These are phyloP conservation scores for Garcia nutans DNA, from an alignment of 345 rosid species.

Conservation along the genomic window DNA sequence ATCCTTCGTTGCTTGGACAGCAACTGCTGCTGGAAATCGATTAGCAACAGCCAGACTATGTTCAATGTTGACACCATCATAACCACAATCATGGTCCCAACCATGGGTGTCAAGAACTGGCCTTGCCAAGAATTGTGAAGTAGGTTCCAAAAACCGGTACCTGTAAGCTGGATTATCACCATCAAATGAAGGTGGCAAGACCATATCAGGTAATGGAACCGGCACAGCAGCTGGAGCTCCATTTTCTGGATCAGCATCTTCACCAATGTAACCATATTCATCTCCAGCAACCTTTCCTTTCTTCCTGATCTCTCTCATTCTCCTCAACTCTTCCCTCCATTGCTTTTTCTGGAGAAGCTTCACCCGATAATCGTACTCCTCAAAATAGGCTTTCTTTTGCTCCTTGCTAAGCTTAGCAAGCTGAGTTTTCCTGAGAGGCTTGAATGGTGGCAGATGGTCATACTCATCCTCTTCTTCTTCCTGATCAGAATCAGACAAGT, in stretches of 20 bases:
- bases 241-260: constrained; percentile 68
- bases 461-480: constrained; percentile 75
- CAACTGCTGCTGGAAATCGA: constrained; percentile 69
- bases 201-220: constrained; percentile 90
- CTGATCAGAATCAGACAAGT: constrained; percentile 57
- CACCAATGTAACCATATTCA: constrained; percentile 54
- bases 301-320: constrained; percentile 81
- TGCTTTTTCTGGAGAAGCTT: constrained; percentile 92
- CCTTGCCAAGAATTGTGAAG: constrained; percentile 80
- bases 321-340: constrained; percentile 79
- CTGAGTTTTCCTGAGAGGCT: constrained; percentile 74
- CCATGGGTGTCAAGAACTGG: constrained; percentile 91
- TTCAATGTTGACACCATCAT: constrained; percentile 87
- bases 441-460: constrained; percentile 92
- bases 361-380: too few relatives aligned
- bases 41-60: constrained; percentile 59
- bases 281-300: constrained; percentile 60
- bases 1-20: constrained; percentile 88
- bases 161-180: constrained; percentile 80
- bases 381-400: constrained; percentile 47
- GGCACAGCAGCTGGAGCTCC: constrained; percentile 82
- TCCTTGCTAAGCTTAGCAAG: constrained; percentile 77
- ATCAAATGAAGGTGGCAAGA: constrained; percentile 84
- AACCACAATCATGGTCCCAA: constrained; percentile 99
- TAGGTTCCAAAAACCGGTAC: constrained; percentile 86